Evolutionary conservation across 257 asterid genomes (phyloP), one percentile per base, ranked within the genome.

Genomic region (Misopates orontium): DNA sequence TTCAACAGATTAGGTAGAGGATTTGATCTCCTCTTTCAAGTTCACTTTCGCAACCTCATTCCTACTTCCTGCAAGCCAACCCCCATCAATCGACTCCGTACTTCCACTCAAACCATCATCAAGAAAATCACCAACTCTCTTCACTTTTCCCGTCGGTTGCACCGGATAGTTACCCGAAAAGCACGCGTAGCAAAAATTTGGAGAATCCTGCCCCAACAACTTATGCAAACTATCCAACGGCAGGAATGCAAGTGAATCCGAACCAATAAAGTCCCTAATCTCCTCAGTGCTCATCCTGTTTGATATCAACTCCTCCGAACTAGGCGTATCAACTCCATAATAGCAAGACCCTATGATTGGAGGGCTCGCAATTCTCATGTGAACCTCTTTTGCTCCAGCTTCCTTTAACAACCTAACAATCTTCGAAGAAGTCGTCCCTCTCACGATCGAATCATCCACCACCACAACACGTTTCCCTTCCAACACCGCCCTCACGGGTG

Each of bases 401-500:
- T 90, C 99, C 77, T 88, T 93, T 28, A 93, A 24, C 75, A 93
- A n/a, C 71, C 97, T 67, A 8, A 93, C 99, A 58, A 93, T 93
- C 75, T 93, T 93, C 0, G 92, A 90, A 0, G 92, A 83, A 2
- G 99, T 93, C 0, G 99, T 90, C 36, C 99, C 99, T 42, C 99
- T 78, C 7, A 93, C 97, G 8, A 93, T 93, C 1, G 97, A 93
- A 77, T 90, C 99, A 55, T 93, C 99, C 36, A 93, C 99, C 32
- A 93, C 99, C 62, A 90, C 97, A 10, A 93, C 99, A n/a, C 99
- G 82, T 56, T 93, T 93, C 13, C 99, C 99, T 50, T 90, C 96
- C 79, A 93, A 67, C 22, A 93, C 97, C 0, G 97, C 95, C 69
- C 78, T 71, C 47, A 93, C 97, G 0, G 99, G 95, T 0, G 99